Base-by-base conservation (phyloP, 306 rosid genomes). In the Acmispon strigosus region DNA sequence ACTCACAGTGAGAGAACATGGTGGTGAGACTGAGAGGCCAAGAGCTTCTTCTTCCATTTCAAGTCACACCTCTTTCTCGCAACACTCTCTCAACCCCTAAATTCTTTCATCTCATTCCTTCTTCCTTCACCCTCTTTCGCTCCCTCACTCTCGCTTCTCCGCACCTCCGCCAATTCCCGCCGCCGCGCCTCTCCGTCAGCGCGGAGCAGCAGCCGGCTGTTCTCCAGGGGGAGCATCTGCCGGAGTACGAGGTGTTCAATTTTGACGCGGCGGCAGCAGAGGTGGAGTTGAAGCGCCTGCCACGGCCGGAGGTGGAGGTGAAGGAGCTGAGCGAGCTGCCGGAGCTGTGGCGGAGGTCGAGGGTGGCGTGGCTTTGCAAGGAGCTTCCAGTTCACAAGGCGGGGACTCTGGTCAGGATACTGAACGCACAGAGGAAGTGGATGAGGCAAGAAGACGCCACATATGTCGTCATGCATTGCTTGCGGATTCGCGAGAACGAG, bases 361-460 rank as follows among this genome's bases (percentile, higher is more conserved):
- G 81, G 63, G 45, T 82, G 70, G 86, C 86, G 16, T 82, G 86
- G 86, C 74, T 82, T 27, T 82, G 86, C 64, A 82, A 82, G 74
- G 83, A 82, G 22, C 60, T 82, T 0, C 86, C 86, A 5, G 78
- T 77, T 0, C 80, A 82, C 17, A 82, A 78, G 64, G 70, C 78
- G 4, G 83, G 75, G 44, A 75, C 72, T 13, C 53, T 81, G 58
- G 61, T 82, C 10, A 79, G 88, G 56, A 73, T 93, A 51, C 90
- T 93, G 41, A 93, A 90, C 57, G 98, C 79, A 16, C 97, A 93
- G 84, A 84, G 20, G 77, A 93, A 93, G 55, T 93, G 98, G 98
- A 29, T 90, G 81, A 84, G 75, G 73, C 97, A 90, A 36, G 86
- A 78, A 3, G 86, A 78, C 11, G 62, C 83, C 10, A 84, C 96